Evolutionary conservation across 495 filamentous ascomycete species (phyloP).

Genomic region (Jackrogersella multiformis): DNA sequence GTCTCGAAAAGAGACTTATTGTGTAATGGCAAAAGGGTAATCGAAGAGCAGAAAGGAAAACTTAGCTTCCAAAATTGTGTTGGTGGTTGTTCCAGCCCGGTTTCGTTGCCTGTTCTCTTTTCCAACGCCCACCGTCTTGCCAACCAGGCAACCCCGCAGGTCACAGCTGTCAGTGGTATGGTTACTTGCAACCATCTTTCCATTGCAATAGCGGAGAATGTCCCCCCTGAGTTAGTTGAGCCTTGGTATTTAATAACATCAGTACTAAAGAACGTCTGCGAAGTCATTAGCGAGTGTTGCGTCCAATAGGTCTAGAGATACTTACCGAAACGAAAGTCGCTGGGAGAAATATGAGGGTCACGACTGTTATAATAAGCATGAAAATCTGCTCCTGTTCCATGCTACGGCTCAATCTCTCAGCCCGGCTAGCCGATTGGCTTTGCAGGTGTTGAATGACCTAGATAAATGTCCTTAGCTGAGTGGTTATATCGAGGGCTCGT

Average conservation of each 20-base stretch:
- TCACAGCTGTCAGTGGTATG: slow-evolving; percentile 49
- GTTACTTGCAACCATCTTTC: slow-evolving; percentile 55
- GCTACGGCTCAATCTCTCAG: slow-evolving; percentile 46
- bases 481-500: slow-evolving; percentile 4
- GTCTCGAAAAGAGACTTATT: not conserved
- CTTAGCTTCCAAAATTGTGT: slow-evolving; percentile 4
- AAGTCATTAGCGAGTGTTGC: slow-evolving; percentile 16
- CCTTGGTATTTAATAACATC: slow-evolving; percentile 56
- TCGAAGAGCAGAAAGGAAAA: not conserved
- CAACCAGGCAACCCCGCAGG: slow-evolving; percentile 27
- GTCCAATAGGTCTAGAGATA: not conserved
- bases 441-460: slow-evolving; percentile 50
- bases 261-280: slow-evolving; percentile 57
- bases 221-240: slow-evolving; percentile 32
- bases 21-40: slow-evolving; percentile 5
- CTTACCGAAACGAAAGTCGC: slow-evolving; percentile 57
- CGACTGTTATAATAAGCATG: slow-evolving; percentile 53
- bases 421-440: slow-evolving; percentile 48
- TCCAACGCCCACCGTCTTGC: slow-evolving; percentile 15
- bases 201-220: slow-evolving; percentile 53
- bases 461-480: not conserved
- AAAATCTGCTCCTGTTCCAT: slow-evolving; percentile 52
- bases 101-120: not conserved
- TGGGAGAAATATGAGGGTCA: slow-evolving; percentile 54
- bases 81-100: not conserved